Percentiles rank a stretch among this genome's conserved stretches.
These are phyloP conservation scores for Neoascochyta sp. DNA, from an alignment of 2,329 filamentous ascomycete species.

Conservation along the genomic window DNA sequence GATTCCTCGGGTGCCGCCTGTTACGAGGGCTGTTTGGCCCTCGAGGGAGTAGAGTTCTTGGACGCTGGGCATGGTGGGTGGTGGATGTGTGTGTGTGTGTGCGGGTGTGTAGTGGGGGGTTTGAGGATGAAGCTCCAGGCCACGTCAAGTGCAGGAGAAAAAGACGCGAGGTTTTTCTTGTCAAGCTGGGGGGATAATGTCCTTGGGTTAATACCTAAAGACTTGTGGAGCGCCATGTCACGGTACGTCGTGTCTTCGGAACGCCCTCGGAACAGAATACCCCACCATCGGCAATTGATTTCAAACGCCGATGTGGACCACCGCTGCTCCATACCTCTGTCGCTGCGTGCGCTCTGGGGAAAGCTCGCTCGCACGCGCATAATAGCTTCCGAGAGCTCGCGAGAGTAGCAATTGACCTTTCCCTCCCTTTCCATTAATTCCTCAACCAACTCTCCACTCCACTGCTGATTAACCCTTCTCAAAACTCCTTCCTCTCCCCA, in stretches of 20 bases:
- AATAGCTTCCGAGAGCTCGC: slow-evolving; percentile 10
- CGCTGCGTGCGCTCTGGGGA: slow-evolving; percentile 18
- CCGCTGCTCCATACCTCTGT: slow-evolving; percentile 16
- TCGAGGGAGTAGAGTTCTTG: slow-evolving; percentile 48
- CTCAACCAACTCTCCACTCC: background rate
- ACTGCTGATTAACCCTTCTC: background rate
- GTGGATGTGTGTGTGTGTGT: slow-evolving; percentile 1
- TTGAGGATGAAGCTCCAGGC: too few relatives aligned
- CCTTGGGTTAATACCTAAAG: too few relatives aligned
- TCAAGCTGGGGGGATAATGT: too few relatives aligned
- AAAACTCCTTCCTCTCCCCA: slow-evolving; percentile 1
- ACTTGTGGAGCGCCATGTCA: too few relatives aligned
- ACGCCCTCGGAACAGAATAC: slow-evolving; percentile 27
- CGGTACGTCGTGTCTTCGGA: too few relatives aligned
- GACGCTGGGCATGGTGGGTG: slow-evolving; percentile 26
- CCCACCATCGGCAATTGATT: slow-evolving; percentile 26
- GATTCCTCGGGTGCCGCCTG: slow-evolving; percentile 50
- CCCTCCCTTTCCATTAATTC: slow-evolving; percentile 1
- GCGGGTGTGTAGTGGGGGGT: too few relatives aligned
- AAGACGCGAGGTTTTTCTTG: too few relatives aligned
- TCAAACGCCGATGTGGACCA: slow-evolving; percentile 11
- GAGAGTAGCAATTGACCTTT: slow-evolving; percentile 3
- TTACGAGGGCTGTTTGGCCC: slow-evolving; percentile 50
- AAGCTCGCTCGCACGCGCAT: slow-evolving; percentile 18
- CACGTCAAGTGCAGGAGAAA: too few relatives aligned